A percentile compares a stretch with the other conserved stretches of the same genome.
Evolutionary conservation across 2,329 filamentous ascomycete genomes (phyloP).

Genomic region (Capronia coronata): DNA sequence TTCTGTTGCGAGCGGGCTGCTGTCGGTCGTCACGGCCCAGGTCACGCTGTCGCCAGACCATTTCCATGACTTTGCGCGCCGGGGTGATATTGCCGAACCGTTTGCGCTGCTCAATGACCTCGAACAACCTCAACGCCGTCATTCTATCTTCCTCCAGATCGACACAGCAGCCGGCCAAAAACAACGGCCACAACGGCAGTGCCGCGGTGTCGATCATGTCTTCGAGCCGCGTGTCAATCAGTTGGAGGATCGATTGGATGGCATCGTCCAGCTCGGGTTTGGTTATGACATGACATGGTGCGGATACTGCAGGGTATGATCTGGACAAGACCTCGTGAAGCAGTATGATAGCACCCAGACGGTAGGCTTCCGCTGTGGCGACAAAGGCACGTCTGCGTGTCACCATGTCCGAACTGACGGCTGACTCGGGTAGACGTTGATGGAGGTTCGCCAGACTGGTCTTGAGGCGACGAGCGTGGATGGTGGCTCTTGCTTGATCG

Average conservation of each 20-base stretch:
- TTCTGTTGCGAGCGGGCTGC: constrained; percentile 2
- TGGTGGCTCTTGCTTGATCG: not conserved
- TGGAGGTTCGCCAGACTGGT: constrained; percentile 18
- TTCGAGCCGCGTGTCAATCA: constrained; percentile 18
- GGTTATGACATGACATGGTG: not conserved
- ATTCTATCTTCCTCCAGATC: constrained; percentile 26
- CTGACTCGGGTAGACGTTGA: constrained; percentile 13
- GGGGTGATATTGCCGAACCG: constrained; percentile 30
- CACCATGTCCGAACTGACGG: not conserved
- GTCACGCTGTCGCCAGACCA: constrained; percentile 31
- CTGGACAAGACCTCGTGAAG: constrained; percentile 23
- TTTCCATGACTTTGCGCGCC: constrained; percentile 29
- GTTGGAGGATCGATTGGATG: constrained; percentile 22
- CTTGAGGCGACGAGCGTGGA: constrained; percentile 2
- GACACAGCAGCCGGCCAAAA: constrained; percentile 30
- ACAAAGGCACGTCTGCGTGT: constrained; percentile 18
- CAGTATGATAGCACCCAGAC: constrained; percentile 26
- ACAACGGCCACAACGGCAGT: constrained; percentile 30
- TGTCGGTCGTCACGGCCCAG: constrained; percentile 27
- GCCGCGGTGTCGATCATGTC: constrained; percentile 29
- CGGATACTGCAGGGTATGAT: constrained; percentile 1
- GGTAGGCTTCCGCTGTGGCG: constrained; percentile 29
- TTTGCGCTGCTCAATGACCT: constrained; percentile 24
- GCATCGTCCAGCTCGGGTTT: constrained; percentile 6
- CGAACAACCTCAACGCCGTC: constrained; percentile 27